Conservation (phyloP, 2,329 filamentous ascomycete species). For the Neonectria faginata region DNA sequence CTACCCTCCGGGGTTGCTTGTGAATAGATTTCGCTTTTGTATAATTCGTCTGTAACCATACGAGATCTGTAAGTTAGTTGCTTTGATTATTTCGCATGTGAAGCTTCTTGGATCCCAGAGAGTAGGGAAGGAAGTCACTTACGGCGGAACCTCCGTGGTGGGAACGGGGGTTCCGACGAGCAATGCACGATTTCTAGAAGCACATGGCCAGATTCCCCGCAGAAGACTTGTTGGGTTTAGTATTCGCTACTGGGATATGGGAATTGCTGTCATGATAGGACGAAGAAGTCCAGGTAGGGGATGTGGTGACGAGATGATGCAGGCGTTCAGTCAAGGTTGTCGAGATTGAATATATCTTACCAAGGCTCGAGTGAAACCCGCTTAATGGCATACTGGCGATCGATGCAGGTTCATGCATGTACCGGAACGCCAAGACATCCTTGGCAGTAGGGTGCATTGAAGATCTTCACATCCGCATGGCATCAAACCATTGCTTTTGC, state of each 20-base stretch:
- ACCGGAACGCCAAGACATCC: slow-evolving; percentile 14
- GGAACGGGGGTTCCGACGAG: slow-evolving; percentile 12
- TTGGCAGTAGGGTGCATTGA: slow-evolving; percentile 6
- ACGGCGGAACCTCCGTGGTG: not conserved
- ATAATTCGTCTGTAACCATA: no score
- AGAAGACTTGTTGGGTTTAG: not conserved
- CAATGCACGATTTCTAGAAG: not conserved
- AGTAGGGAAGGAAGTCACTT: not conserved
- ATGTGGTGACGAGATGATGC: not conserved
- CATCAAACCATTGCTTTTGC: slow-evolving; percentile 1
- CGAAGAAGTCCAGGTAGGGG: not conserved
- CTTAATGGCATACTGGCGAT: slow-evolving; percentile 19
- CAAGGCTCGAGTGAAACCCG: not conserved
- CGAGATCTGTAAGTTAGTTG: no score
- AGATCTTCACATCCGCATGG: slow-evolving; percentile 23
- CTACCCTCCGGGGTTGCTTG: no score
- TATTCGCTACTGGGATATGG: not conserved
- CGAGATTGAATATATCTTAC: not conserved
- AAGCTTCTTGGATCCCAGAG: not conserved
- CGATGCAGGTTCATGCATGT: slow-evolving; percentile 11
- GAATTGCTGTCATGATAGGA: not conserved
- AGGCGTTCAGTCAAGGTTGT: not conserved
- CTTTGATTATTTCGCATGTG: no score
- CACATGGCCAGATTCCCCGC: not conserved
- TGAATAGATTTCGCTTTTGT: no score